phyloP scores from a whole-genome alignment of 2,329 filamentous ascomycete species.

The Fusarium xyrophilum region DNA sequence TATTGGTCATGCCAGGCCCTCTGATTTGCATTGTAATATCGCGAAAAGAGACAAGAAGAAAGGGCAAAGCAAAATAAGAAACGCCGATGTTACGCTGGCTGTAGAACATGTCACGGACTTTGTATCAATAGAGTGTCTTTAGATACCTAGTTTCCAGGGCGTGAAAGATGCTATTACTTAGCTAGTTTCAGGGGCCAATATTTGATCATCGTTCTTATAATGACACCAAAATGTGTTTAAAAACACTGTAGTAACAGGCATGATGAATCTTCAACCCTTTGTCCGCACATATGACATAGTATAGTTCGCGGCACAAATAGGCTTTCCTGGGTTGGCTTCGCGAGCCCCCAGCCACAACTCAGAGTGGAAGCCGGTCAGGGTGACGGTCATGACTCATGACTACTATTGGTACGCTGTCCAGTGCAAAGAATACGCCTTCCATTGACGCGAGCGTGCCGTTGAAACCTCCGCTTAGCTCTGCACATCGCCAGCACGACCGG shows the following conservation, averaged over 20 bases:
- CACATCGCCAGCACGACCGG: background rate
- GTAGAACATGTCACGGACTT: accelerated
- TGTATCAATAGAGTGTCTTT: background rate
- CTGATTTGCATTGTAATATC: background rate
- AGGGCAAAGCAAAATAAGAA: too few species aligned
- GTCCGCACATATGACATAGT: background rate
- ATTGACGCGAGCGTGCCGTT: background rate
- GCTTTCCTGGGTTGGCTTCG: background rate
- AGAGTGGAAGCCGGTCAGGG: background rate
- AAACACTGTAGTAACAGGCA: accelerated
- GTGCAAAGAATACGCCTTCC: background rate
- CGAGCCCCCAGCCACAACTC: background rate
- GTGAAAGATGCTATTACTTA: too few species aligned
- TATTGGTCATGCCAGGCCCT: background rate
- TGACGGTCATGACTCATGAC: background rate
- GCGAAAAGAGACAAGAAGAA: background rate
- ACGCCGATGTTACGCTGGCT: accelerated
- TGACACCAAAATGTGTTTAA: accelerated
- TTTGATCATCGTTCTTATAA: background rate
- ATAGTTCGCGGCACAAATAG: background rate
- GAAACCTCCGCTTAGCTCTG: background rate
- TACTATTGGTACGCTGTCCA: background rate
- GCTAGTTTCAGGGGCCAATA: background rate
- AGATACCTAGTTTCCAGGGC: background rate
- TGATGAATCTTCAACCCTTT: background rate